These are phyloP conservation scores for Saccharomycopsis oosterbeekiorum DNA, from an alignment of 805 yeast species.

Conservation along the genomic window DNA sequence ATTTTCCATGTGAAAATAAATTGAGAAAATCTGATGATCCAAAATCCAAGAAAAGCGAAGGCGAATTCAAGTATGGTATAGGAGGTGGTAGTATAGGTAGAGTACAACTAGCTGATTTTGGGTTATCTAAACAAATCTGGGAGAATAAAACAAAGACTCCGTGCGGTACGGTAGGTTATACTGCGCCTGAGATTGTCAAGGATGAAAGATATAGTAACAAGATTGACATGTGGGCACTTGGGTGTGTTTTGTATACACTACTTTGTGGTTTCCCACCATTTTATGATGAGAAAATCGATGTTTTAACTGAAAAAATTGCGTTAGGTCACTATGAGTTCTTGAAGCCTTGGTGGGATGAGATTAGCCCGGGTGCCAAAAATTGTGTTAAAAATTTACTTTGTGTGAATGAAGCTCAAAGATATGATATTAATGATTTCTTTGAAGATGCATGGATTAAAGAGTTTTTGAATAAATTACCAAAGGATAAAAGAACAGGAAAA, in stretches of 20 bases:
- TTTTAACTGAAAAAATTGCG: slow-evolving; percentile 70
- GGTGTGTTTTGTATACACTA: slow-evolving; percentile 88
- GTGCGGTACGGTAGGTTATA: slow-evolving; percentile 97
- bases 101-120: slow-evolving; percentile 92
- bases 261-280: slow-evolving; percentile 98
- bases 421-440: slow-evolving; percentile 62
- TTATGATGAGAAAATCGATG: slow-evolving; percentile 65
- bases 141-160: slow-evolving; percentile 90
- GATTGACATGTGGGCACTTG: slow-evolving; percentile 98
- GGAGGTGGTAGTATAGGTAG: slow-evolving; percentile 92
- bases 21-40: slow-evolving; percentile 62
- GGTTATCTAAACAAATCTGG: slow-evolving; percentile 84
- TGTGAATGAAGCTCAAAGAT: slow-evolving; percentile 59
- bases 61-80: slow-evolving; percentile 62
- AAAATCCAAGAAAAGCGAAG: slow-evolving; percentile 71
- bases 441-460: slow-evolving; percentile 63
- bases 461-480: slow-evolving; percentile 16
- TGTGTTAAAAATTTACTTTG: slow-evolving; percentile 59
- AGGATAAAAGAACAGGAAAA: slow-evolving; percentile 6
- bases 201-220: slow-evolving; percentile 88
- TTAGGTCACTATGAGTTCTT: slow-evolving; percentile 66
- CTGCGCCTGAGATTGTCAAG: slow-evolving; percentile 95
- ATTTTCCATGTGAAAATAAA: slow-evolving; percentile 30
- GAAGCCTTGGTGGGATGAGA: slow-evolving; percentile 87
- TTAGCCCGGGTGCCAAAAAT: slow-evolving; percentile 55